These are phyloP conservation scores for Pichia gijzeniarum DNA, from an alignment of 805 yeast species.

Conservation along the genomic window DNA sequence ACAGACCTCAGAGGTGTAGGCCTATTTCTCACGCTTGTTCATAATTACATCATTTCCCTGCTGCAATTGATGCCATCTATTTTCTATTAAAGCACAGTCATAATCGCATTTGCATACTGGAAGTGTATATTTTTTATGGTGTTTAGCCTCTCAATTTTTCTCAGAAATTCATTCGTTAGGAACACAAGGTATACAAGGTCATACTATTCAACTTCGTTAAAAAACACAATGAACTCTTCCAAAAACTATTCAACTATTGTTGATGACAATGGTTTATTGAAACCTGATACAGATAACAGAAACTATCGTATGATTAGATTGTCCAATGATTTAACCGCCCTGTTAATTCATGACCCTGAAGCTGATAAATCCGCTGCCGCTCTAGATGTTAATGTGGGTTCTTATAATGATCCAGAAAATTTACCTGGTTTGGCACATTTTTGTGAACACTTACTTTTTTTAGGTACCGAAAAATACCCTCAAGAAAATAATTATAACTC, in stretches of 20 bases:
- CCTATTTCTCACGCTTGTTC: too few relatives aligned
- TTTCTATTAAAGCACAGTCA: too few relatives aligned
- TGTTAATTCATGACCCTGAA: conserved; percentile 60
- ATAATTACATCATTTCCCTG: too few relatives aligned
- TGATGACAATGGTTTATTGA: conserved; percentile 22
- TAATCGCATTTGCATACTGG: too few relatives aligned
- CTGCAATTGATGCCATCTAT: too few relatives aligned
- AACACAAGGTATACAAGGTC: background rate
- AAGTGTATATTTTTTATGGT: background rate
- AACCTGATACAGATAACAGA: conserved; percentile 65
- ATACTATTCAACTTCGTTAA: background rate
- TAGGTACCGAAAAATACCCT: conserved; percentile 77
- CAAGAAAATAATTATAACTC: conserved; percentile 67
- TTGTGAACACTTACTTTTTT: conserved; percentile 64
- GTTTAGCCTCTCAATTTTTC: background rate
- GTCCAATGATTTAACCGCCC: conserved; percentile 50
- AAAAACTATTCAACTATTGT: conserved; percentile 13
- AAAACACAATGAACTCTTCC: background rate
- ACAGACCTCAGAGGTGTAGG: too few relatives aligned
- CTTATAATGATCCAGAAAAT: conserved; percentile 59
- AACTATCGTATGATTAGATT: conserved; percentile 59
- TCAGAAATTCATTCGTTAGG: too few relatives aligned
- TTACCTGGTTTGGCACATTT: conserved; percentile 78
- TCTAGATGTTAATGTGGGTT: conserved; percentile 70
- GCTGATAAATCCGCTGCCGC: conserved; percentile 78